Conservation (phyloP, 78 protist genomes). For the Dictyostelium capitatum region DNA sequence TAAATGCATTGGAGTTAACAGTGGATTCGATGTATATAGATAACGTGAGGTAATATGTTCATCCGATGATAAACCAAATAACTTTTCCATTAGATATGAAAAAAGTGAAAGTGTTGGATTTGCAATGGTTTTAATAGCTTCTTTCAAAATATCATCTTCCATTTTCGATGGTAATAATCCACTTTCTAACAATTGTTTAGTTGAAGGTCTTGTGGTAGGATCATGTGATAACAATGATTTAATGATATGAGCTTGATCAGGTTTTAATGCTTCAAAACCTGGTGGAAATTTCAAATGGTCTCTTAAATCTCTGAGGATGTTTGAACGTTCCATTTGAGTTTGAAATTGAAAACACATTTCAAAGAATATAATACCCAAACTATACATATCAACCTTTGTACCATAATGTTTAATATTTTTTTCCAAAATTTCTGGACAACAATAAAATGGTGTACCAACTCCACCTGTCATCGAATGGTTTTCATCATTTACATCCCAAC, state of each 20-base stretch:
- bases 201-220: slow-evolving; percentile 80
- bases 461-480: slow-evolving; percentile 67
- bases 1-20: not conserved
- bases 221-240: slow-evolving; percentile 23
- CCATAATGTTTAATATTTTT: slow-evolving; percentile 63
- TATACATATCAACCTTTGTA: slow-evolving; percentile 83
- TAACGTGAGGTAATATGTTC: slow-evolving; percentile 49
- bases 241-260: slow-evolving; percentile 77
- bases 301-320: slow-evolving; percentile 24
- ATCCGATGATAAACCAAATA: slow-evolving; percentile 39
- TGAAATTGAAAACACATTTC: slow-evolving; percentile 85
- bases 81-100: slow-evolving; percentile 57
- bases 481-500: not conserved
- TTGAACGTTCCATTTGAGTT: slow-evolving; percentile 81
- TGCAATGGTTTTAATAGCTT: slow-evolving; percentile 70
- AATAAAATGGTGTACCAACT: slow-evolving; percentile 87
- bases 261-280: slow-evolving; percentile 79
- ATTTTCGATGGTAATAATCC: slow-evolving; percentile 69
- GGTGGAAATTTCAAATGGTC: slow-evolving; percentile 75
- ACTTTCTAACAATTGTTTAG: slow-evolving; percentile 51
- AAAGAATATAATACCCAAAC: slow-evolving; percentile 84
- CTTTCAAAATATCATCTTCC: slow-evolving; percentile 84
- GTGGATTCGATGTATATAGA: slow-evolving; percentile 39
- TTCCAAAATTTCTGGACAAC: slow-evolving; percentile 78
- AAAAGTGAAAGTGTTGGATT: slow-evolving; percentile 65